Percentiles rank a stretch among this genome's conserved stretches.
Conservation (phyloP, 106 monocot species). For the Acorus gramineus region DNA sequence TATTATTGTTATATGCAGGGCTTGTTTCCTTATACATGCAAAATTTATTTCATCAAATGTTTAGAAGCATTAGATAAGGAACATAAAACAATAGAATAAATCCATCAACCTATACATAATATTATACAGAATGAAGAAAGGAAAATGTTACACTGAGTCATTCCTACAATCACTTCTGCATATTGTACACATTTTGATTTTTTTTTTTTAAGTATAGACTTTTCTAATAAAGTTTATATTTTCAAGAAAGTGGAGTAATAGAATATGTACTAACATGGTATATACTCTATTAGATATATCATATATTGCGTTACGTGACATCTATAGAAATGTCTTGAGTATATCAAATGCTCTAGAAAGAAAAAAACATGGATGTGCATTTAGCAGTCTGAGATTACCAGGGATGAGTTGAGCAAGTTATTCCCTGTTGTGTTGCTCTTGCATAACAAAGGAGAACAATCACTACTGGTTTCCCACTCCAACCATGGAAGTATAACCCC, state of each 20-base stretch:
- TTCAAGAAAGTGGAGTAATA: no score
- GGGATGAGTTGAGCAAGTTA: neutral
- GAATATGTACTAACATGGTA: no score
- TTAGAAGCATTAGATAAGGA: neutral
- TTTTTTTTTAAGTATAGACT: no score
- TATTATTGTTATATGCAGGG: neutral
- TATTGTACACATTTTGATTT: no score
- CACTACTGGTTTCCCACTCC: conserved; percentile 82
- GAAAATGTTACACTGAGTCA: no score
- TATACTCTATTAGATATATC: no score
- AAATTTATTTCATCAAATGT: neutral
- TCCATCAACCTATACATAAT: neutral
- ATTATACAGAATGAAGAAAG: no score
- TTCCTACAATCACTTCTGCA: no score
- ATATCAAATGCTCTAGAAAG: neutral
- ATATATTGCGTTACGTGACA: no score
- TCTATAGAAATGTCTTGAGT: no score
- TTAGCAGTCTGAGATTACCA: neutral
- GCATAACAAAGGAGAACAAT: conserved; percentile 28
- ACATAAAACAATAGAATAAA: neutral
- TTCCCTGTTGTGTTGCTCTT: conserved; percentile 21
- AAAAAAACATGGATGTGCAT: neutral
- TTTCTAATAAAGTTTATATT: no score
- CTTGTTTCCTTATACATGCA: conserved; percentile 28
- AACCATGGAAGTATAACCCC: conserved; percentile 93